Evolutionary conservation across 352 stramenopile species (phyloP), one percentile per base, ranked within the genome.

Genomic region (Pythium oligandrum): DNA sequence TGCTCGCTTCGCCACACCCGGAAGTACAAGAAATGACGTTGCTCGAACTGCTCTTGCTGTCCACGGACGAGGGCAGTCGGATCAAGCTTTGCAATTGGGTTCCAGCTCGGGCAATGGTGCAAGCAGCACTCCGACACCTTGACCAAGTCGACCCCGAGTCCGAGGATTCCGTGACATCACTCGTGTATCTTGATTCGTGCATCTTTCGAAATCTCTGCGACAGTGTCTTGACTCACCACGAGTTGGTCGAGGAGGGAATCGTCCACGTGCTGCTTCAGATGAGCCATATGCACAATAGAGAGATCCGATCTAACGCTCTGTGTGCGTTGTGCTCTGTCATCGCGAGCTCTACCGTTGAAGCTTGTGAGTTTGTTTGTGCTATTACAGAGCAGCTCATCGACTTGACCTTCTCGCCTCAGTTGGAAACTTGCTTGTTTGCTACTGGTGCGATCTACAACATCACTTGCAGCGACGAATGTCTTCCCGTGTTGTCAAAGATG

Each of bases 11-110:
- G 0, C 31, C 52, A n/a, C 59, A 75, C 30, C 53, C 61, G n/a
- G 55, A 71, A 17, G 73, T 86, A 44, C 70, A 86, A 42, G 74
- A 90, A 57, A 70, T 74, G 36, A 76, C 74, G 2, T 48, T 86
- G 5, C 54, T 78, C 12, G 65, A 83, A 38, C 40, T 90, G 26
- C 39, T 86, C 9, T 61, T 83, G 33, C 59, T 90, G 8, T 85
- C 78, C 1, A 69, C 72, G 3, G 78, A 90, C 44, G 76, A 90
- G 57, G 74, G 76, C 1, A 83, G 66, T 32, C 68, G 78, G 3
- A 85, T 85, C 53, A 83, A 83, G 49, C 64, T 90, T 45, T 87
- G 76, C 57, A 86, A 76, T 51, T 90, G 78, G 78, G 42, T 90
- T 9, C 76, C 76, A 1, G 59, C 77, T 1, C 51, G 60, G 3